Base-by-base conservation (phyloP, 768 basidiomycete genomes). In the Naganishia antarctica region DNA sequence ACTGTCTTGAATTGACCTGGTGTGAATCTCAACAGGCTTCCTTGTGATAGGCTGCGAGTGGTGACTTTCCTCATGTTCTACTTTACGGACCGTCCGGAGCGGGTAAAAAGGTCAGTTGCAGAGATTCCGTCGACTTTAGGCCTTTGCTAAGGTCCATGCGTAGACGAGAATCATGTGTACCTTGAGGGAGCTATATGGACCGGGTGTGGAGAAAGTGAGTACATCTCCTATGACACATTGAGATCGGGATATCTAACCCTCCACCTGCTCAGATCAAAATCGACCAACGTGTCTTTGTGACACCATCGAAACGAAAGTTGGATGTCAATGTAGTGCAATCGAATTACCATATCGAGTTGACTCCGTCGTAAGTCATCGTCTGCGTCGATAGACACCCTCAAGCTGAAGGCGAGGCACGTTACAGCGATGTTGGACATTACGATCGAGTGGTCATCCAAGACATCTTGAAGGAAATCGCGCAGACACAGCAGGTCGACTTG, bases 21-120 rank as follows among this genome's bases (percentile, higher is more conserved):
- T 34, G 21, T n/a, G 81, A 74, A 23, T 18, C 3, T 9, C 18
- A 25, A 31, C 57, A 3, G 21, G 1, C 21, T 34, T 23, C 9
- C 21, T 23, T 21, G 40, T 60, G 6, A 23, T 62, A 91, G 90
- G 87, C 93, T 0, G 83, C 85, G 0, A 87, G 90, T 0, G 90
- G 90, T 0, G 93, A 98, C 80, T 97, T 99, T 74, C 94, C 94
- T 8, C 94, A 99, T 75, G 86, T 96, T 81, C 84, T 99, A 1
- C 94, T 98, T 80, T 99, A 97, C 73, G 94, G 94, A 0, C 94
- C 94, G 9, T 90, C 90, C 4, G 94, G 94, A 23, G 91, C 94
- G 15, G 94, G 94, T 16, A 98, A 98, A 82, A 99, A 99, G 73
- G 76, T 77, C 23, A 51, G 73, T 53, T 43, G 18, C 26, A 11